phyloP scores from a whole-genome alignment of 805 yeast genomes.

The Kuraishia borneana region DNA sequence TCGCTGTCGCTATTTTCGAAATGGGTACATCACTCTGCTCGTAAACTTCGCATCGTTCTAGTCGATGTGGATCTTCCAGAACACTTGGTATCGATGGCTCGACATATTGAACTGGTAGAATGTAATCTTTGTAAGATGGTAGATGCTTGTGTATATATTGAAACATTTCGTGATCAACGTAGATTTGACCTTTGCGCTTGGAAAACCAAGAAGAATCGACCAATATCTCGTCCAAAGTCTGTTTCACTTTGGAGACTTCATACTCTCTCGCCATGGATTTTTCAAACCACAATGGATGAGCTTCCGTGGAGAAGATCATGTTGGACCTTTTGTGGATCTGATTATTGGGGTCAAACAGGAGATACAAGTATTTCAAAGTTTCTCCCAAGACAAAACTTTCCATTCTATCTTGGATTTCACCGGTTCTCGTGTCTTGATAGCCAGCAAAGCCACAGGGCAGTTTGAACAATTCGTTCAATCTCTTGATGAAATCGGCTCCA shows the following conservation, averaged over 20 bases:
- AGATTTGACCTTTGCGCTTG: background rate
- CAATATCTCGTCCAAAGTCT: background rate
- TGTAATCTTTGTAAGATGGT: background rate
- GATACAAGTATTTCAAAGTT: constrained; percentile 71
- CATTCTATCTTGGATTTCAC: constrained; percentile 67
- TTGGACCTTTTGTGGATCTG: constrained; percentile 27
- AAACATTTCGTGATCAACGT: background rate
- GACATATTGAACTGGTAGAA: background rate
- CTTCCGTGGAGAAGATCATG: constrained; percentile 71
- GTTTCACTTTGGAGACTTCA: background rate
- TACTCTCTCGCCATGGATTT: constrained; percentile 3
- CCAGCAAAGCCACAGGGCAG: constrained; percentile 79
- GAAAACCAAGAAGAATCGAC: background rate
- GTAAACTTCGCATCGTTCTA: background rate
- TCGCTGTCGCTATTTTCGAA: background rate
- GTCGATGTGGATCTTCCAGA: background rate
- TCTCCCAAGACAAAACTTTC: constrained; percentile 87
- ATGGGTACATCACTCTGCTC: background rate
- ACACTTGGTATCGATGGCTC: background rate
- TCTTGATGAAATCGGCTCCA: constrained; percentile 54
- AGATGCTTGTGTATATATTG: background rate
- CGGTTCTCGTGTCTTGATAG: constrained; percentile 51
- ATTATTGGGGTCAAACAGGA: constrained; percentile 66
- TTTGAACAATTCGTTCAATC: constrained; percentile 39
- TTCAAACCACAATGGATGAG: constrained; percentile 78